phyloP scores from a whole-genome alignment of 495 filamentous ascomycete species.

The Hypoxylon trugodes region DNA sequence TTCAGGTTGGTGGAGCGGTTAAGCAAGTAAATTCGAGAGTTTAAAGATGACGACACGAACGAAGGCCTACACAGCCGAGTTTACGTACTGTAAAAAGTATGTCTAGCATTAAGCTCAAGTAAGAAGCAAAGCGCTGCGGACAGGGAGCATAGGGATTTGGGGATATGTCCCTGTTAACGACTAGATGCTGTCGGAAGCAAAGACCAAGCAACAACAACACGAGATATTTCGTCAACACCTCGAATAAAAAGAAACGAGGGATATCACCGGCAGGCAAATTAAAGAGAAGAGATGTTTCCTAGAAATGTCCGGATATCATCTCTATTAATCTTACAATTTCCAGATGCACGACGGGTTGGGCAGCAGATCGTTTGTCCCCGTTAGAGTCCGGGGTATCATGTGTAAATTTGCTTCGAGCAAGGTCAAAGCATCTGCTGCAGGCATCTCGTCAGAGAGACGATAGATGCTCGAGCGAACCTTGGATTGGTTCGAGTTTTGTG shows the following conservation, averaged over 20 bases:
- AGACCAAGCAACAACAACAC: constrained; percentile 13
- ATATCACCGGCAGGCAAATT: not conserved
- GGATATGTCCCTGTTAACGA: constrained; percentile 27
- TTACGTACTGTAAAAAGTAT: constrained; percentile 40
- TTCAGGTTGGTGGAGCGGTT: constrained; percentile 10
- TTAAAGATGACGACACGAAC: constrained; percentile 36
- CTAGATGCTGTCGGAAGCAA: constrained; percentile 28
- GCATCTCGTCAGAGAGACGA: constrained; percentile 20
- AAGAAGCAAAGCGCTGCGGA: constrained; percentile 20
- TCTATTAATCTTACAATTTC: constrained; percentile 41
- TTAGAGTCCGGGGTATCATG: constrained; percentile 36
- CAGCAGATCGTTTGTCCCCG: constrained; percentile 22
- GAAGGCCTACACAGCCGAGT: constrained; percentile 15
- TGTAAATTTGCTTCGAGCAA: constrained; percentile 37
- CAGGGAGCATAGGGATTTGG: not conserved
- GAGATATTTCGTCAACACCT: constrained; percentile 7
- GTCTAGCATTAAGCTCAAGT: constrained; percentile 28
- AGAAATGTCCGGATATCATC: constrained; percentile 12
- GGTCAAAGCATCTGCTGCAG: constrained; percentile 40
- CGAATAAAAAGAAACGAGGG: not conserved
- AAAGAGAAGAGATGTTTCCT: constrained; percentile 1
- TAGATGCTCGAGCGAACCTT: constrained; percentile 23
- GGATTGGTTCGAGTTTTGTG: constrained; percentile 28
- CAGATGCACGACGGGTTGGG: constrained; percentile 28
- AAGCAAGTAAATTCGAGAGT: constrained; percentile 29